Percentiles rank a stretch among this genome's conserved stretches.
phyloP scores from a whole-genome alignment of 805 yeast species.

The Martiniozyma abietophila region DNA sequence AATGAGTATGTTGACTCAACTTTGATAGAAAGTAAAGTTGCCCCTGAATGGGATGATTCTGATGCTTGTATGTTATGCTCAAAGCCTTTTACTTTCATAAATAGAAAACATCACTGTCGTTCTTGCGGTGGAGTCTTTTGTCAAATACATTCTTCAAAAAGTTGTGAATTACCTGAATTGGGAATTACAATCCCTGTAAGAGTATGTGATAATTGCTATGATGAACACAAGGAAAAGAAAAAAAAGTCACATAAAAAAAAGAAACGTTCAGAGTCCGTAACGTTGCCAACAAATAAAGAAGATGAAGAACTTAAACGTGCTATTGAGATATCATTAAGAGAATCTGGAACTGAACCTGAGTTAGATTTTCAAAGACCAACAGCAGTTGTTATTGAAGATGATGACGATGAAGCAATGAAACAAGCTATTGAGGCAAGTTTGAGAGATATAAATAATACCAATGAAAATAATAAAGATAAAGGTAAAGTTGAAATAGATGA shows the following conservation, averaged over 20 bases:
- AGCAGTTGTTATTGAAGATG: conserved; percentile 30
- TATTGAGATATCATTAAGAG: conserved; percentile 67
- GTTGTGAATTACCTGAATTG: conserved; percentile 62
- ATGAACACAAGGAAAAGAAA: conserved; percentile 39
- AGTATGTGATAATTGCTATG: conserved; percentile 86
- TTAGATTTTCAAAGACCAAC: conserved; percentile 1
- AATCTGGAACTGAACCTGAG: conserved; percentile 22
- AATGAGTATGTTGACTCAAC: conserved; percentile 29
- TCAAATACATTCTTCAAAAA: conserved; percentile 73
- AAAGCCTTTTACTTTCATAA: conserved; percentile 64
- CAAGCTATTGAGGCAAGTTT: conserved; percentile 93
- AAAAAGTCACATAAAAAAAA: conserved; percentile 15
- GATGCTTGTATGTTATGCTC: conserved; percentile 95
- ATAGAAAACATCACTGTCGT: conserved; percentile 93
- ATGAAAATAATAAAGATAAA: conserved; percentile 4
- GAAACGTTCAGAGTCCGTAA: not conserved
- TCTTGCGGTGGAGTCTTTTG: conserved; percentile 95
- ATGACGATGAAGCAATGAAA: conserved; percentile 79
- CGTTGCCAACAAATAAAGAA: conserved; percentile 31
- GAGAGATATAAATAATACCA: conserved; percentile 46
- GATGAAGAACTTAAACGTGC: conserved; percentile 76
- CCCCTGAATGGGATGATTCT: conserved; percentile 97
- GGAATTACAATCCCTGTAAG: conserved; percentile 88
- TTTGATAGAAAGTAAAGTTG: conserved; percentile 80
- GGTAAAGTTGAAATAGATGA: conserved; percentile 8